Evolutionary conservation across 2,329 filamentous ascomycete species (phyloP).

Genomic region (Aspergillus hiratsukae): DNA sequence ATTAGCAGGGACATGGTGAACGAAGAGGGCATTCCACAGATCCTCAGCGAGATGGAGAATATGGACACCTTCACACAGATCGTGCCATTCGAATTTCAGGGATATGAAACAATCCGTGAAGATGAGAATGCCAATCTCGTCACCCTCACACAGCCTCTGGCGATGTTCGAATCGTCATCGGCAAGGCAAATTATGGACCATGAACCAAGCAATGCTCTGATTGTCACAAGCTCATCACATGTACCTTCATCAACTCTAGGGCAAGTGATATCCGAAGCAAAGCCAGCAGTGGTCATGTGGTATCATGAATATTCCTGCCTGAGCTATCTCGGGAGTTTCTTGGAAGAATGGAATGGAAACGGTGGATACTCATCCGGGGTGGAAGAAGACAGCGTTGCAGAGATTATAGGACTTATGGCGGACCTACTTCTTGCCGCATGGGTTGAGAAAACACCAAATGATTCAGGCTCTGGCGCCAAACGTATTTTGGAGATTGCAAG

Average conservation of each 20-base stretch:
- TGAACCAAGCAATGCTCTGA: slow-evolving; percentile 27
- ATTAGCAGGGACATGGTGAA: slow-evolving; percentile 44
- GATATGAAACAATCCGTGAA: slow-evolving; percentile 74
- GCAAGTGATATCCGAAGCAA: slow-evolving; percentile 70
- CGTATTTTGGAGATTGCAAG: slow-evolving; percentile 48
- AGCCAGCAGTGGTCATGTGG: slow-evolving; percentile 70
- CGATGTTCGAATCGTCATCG: slow-evolving; percentile 37
- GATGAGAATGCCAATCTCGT: slow-evolving; percentile 82
- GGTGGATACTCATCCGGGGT: slow-evolving; percentile 52
- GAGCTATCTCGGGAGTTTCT: slow-evolving; percentile 69
- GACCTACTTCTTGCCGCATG: slow-evolving; percentile 56
- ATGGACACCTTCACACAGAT: slow-evolving; percentile 73
- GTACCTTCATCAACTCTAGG: slow-evolving; percentile 39
- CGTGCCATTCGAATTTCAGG: slow-evolving; percentile 66
- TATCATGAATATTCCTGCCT: slow-evolving; percentile 72
- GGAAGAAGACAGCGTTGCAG: slow-evolving; percentile 60
- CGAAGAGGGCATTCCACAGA: slow-evolving; percentile 47
- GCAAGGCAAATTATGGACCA: slow-evolving; percentile 19
- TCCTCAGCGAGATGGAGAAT: slow-evolving; percentile 62
- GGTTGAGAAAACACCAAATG: slow-evolving; percentile 21
- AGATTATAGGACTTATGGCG: slow-evolving; percentile 70
- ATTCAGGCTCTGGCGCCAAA: slow-evolving; percentile 36
- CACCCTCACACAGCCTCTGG: slow-evolving; percentile 56
- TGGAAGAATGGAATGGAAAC: slow-evolving; percentile 44
- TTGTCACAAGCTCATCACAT: slow-evolving; percentile 34